Evolutionary conservation across 768 basidiomycete genomes (phyloP), one percentile per base, ranked within the genome.

Genomic region (Hygrophoropsis aurantiaca): DNA sequence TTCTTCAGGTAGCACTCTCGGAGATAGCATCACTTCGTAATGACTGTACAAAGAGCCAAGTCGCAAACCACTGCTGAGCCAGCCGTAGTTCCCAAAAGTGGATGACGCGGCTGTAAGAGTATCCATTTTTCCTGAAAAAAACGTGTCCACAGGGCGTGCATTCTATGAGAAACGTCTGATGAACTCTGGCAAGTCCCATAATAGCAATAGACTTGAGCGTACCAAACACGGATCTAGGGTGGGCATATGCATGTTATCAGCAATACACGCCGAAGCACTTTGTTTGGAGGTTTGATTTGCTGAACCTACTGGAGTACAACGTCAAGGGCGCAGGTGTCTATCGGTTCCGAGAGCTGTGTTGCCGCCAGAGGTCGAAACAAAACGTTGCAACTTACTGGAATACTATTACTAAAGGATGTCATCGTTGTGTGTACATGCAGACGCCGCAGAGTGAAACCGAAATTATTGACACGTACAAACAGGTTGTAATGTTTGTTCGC

Each of bases 121-220:
- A 33, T 16, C 46, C 40, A 32, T 19, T 19, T 20, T 30, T 21
- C 32, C 11, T 5, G 18, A 38, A 64, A 53, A 59, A 60, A 61
- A 45, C 32, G 40, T 26, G 37, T 11, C 37, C 50, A 27, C 16
- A 62, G 52, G 19, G 27, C 56, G 58, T 38, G 59, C 0, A 43
- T 67, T 63, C 63, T 52, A 67, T 56, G 53, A 54, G 63, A 65
- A 64, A 44, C 44, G 44, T 67, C 63, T 64, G 64, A 62, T 55
- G 40, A 46, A 46, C 41, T 35, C 40, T 45, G 34, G 9, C 23
- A 24, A 25, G 45, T 30, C 34, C 47, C 33, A 27, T 53, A 51
- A 53, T 55, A 33, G 65, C 30, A 55, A 19, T 38, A 16, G 2
- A 52, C 50, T 64, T 64, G 54, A 45, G 25, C 16, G 8, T 41